These are phyloP conservation scores for Candida sakaeoensis DNA, from an alignment of 805 yeast genomes.

Conservation along the genomic window DNA sequence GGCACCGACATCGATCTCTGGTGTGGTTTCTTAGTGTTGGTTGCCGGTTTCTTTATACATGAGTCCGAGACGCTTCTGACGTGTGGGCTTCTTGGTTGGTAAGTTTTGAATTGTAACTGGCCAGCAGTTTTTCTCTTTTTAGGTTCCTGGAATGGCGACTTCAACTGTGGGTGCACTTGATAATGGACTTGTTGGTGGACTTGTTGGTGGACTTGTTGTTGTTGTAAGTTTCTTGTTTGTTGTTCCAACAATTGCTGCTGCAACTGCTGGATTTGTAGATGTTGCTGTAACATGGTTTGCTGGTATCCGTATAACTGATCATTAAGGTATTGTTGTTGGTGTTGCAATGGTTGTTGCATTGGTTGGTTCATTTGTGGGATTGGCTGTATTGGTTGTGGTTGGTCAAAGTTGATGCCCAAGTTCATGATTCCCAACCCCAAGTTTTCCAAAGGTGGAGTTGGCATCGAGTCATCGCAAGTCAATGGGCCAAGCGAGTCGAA, in stretches of 20 bases:
- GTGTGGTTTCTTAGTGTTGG: slow-evolving; percentile 6
- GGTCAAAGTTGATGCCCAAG: slow-evolving; percentile 19
- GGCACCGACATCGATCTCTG: slow-evolving; percentile 4
- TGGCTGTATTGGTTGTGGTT: slow-evolving; percentile 10
- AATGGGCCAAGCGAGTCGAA: slow-evolving; percentile 17
- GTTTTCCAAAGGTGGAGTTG: slow-evolving; percentile 7
- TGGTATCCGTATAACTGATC: slow-evolving; percentile 15
- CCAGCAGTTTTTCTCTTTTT: slow-evolving; percentile 11
- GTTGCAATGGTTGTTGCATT: slow-evolving; percentile 3
- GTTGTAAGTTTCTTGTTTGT: slow-evolving; percentile 13
- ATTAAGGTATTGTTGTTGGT: slow-evolving; percentile 10
- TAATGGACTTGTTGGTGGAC: slow-evolving; percentile 7
- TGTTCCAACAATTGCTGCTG: slow-evolving; percentile 23
- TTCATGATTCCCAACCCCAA: slow-evolving; percentile 30
- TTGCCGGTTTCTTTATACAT: slow-evolving; percentile 9
- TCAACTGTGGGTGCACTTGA: slow-evolving; percentile 12
- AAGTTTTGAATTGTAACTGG: slow-evolving; percentile 18
- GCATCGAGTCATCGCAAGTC: slow-evolving; percentile 8
- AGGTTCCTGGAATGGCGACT: slow-evolving; percentile 18
- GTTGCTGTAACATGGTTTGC: slow-evolving; percentile 21
- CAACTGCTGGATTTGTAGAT: slow-evolving; percentile 20
- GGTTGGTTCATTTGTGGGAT: no score
- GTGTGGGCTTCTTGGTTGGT: slow-evolving; percentile 15
- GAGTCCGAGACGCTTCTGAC: slow-evolving; percentile 24
- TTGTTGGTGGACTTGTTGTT: slow-evolving; percentile 9